Conservation (phyloP, 2,329 filamentous ascomycete species). For the Pleochaeta shiraiana region DNA sequence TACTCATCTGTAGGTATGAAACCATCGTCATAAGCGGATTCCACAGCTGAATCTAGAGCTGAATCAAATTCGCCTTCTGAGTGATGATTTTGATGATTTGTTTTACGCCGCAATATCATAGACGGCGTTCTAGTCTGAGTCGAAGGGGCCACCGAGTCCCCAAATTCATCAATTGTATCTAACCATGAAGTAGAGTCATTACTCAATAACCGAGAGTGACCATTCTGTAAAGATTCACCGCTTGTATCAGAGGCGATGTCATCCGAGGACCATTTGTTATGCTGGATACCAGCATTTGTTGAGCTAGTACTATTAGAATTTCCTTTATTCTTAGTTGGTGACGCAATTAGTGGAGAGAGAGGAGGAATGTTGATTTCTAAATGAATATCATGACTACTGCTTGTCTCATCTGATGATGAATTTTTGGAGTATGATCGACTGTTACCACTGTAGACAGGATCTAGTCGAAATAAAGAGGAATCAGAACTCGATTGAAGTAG, state of each 20-base stretch:
- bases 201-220: conserved; percentile 38
- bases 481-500: conserved; percentile 17
- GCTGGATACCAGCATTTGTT: conserved; percentile 11
- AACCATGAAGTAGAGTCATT: conserved; percentile 78
- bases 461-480: conserved; percentile 12
- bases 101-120: conserved; percentile 42
- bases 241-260: conserved; percentile 18
- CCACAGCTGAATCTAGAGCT: conserved; percentile 82
- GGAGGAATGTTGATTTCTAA: conserved; percentile 38
- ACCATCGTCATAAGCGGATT: conserved; percentile 86
- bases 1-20: conserved; percentile 39
- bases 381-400: conserved; percentile 24
- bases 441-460: too few species aligned
- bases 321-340: conserved; percentile 23
- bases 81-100: conserved; percentile 45
- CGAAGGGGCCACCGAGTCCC: conserved; percentile 56
- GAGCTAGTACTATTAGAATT: conserved; percentile 14
- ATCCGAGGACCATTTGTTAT: conserved; percentile 15
- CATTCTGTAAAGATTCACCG: conserved; percentile 15
- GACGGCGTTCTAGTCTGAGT: conserved; percentile 62
- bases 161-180: conserved; percentile 85
- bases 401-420: conserved; percentile 21
- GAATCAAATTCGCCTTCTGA: conserved; percentile 87
- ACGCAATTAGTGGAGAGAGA: conserved; percentile 39
- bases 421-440: not conserved